Percentiles rank a stretch among this genome's conserved stretches.
Conservation (phyloP, 805 yeast species). For the Wickerhamomyces alni region DNA sequence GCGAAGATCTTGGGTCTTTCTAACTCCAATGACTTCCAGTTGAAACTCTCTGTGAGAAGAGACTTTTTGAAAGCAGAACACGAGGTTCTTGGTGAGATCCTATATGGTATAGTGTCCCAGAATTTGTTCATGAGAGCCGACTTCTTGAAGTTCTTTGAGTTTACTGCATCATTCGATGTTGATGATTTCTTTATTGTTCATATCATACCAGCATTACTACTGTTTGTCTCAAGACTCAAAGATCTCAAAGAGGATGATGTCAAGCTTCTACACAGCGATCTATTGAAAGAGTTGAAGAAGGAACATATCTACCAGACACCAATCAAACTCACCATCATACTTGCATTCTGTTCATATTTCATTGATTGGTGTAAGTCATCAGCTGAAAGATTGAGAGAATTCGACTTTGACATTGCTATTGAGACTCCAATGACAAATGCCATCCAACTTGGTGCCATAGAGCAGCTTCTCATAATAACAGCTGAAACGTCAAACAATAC, state of each 20-base stretch:
- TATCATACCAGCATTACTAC: constrained; percentile 54
- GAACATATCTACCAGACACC: constrained; percentile 43
- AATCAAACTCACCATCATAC: constrained; percentile 39
- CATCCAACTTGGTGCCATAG: constrained; percentile 64
- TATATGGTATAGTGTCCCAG: constrained; percentile 43
- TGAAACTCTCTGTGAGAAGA: constrained; percentile 51
- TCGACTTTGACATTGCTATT: constrained; percentile 50
- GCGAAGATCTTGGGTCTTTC: constrained; percentile 49
- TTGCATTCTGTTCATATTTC: constrained; percentile 51
- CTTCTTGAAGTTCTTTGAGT: constrained; percentile 36
- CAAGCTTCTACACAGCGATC: constrained; percentile 29
- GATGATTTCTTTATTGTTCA: constrained; percentile 64
- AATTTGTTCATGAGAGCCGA: constrained; percentile 28
- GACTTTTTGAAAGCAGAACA: constrained; percentile 60
- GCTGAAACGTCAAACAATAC: constrained; percentile 50
- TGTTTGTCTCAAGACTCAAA: constrained; percentile 35
- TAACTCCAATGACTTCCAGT: constrained; percentile 36
- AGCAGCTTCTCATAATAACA: constrained; percentile 53
- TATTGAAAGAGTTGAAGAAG: constrained; percentile 31
- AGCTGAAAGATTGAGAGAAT: constrained; percentile 33
- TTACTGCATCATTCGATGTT: constrained; percentile 41
- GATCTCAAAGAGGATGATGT: constrained; percentile 31
- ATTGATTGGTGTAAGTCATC: constrained; percentile 62
- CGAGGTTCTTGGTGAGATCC: constrained; percentile 62
- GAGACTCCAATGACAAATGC: constrained; percentile 53